Evolutionary conservation across 495 filamentous ascomycete species (phyloP).

Genomic region (Hyaloscypha finlandica): DNA sequence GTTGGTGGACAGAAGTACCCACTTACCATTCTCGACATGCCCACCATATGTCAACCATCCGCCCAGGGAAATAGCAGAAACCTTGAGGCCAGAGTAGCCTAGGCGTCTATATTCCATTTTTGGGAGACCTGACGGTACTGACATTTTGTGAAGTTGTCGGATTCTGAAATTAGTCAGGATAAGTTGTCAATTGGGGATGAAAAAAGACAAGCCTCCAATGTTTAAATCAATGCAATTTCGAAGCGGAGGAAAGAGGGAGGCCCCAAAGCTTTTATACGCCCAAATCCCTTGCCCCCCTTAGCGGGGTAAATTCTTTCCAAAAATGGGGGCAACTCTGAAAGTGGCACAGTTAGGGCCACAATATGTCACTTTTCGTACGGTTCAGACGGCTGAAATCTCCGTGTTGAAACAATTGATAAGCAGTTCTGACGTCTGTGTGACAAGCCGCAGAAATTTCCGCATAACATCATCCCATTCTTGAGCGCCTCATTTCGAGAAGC

Average conservation of each 20-base stretch:
- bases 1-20: neutral
- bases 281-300: neutral
- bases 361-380: neutral
- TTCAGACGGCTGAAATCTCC: neutral
- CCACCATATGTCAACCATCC: slow-evolving; percentile 81
- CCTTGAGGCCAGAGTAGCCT: slow-evolving; percentile 72
- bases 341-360: neutral
- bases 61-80: slow-evolving; percentile 73
- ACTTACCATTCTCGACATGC: slow-evolving; percentile 66
- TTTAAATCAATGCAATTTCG: neutral
- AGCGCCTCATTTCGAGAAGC: neutral
- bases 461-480: neutral
- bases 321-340: neutral
- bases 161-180: neutral
- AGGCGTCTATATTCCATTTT: slow-evolving; percentile 77
- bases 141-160: slow-evolving; percentile 34
- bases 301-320: slow-evolving; percentile 1
- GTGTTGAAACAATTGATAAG: neutral
- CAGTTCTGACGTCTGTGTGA: neutral
- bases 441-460: neutral
- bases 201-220: neutral
- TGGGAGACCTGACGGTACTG: slow-evolving; percentile 47
- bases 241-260: neutral
- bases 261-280: neutral
- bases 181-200: neutral